Base-by-base conservation (phyloP, 129 eudicot species). In the Gnaphalium uliginosum region DNA sequence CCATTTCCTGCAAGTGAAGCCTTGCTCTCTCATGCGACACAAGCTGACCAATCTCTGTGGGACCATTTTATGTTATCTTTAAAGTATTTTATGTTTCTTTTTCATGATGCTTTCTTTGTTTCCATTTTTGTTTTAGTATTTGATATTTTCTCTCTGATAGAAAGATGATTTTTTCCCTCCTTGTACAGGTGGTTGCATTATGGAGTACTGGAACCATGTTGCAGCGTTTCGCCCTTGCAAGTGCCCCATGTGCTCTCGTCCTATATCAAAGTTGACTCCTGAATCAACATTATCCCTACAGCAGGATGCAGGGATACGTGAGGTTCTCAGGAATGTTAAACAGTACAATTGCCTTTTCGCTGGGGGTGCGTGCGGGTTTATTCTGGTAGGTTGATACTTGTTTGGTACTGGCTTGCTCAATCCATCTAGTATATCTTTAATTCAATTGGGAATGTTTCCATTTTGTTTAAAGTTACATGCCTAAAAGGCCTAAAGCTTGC, bases 171-270 rank as follows among this genome's bases (percentile, higher is more conserved):
- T 27, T 29, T 76, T 74, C 17, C 4, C 43, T 35, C 50, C 5
- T 46, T 65, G 48, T 78, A 18, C 79, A 89, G 96, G 92, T 0
- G 84, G 85, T 70, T 89, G 96, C 65, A 89, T 89, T 58, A 75
- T 89, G 81, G 88, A 87, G 73, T 87, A 87, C 50, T 89, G 96
- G 96, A 89, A 86, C 78, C 84, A 84, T 32, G 82, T 82, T 60
- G 83, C 96, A 68, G 90, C 92, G 13, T 66, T 87, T 77, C 84
- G 57, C 66, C 92, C 96, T 25, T 89, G 96, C 81, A 89, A 76
- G 64, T 89, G 96, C 74, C 96, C 96, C 21, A 85, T 89, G 96
- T 89, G 96, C 79, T 81, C 83, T 7, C 78, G 82, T 63, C 84
- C 71, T 23, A 87, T 89, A 41, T 87, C 89, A 26, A 85, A 71